These are phyloP conservation scores for Eutrema yunnanense DNA, from an alignment of 345 rosid genomes.

Conservation along the genomic window DNA sequence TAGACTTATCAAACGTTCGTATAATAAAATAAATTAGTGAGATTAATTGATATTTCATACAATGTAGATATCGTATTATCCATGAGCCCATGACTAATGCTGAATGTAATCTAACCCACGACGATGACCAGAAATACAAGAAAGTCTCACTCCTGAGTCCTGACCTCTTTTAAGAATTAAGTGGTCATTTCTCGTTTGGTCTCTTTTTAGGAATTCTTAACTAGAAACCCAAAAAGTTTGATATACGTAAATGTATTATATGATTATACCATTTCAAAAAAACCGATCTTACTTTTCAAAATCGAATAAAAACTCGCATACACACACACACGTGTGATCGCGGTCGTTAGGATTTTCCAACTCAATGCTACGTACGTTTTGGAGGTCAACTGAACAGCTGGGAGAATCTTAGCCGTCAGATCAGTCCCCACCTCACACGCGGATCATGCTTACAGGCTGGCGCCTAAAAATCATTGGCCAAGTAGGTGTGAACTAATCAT, in stretches of 20 bases:
- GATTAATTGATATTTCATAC: not conserved
- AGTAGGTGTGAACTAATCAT: conserved; percentile 13
- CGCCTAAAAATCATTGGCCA: not conserved
- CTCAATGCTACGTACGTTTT: conserved; percentile 11
- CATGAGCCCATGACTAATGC: not conserved
- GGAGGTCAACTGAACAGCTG: conserved; percentile 9
- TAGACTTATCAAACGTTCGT: not conserved
- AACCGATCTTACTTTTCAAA: not conserved
- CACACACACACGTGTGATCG: conserved; percentile 21
- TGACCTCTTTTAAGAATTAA: not conserved
- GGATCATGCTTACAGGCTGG: conserved; percentile 14
- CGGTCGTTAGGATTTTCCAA: conserved; percentile 13
- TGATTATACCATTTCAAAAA: not conserved
- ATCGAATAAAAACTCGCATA: not conserved
- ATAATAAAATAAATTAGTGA: not conserved
- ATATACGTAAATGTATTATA: not conserved
- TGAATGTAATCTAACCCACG: not conserved
- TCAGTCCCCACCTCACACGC: conserved; percentile 11
- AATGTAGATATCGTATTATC: not conserved
- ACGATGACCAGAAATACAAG: not conserved
- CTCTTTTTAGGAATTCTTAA: not conserved
- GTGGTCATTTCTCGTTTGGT: not conserved
- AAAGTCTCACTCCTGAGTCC: not conserved
- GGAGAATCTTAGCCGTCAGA: conserved; percentile 27
- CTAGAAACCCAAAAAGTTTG: not conserved